A percentile compares a stretch with the other conserved stretches of the same genome.
Evolutionary conservation across 2,329 filamentous ascomycete species (phyloP).

Genomic region (Metarhizium humberi): DNA sequence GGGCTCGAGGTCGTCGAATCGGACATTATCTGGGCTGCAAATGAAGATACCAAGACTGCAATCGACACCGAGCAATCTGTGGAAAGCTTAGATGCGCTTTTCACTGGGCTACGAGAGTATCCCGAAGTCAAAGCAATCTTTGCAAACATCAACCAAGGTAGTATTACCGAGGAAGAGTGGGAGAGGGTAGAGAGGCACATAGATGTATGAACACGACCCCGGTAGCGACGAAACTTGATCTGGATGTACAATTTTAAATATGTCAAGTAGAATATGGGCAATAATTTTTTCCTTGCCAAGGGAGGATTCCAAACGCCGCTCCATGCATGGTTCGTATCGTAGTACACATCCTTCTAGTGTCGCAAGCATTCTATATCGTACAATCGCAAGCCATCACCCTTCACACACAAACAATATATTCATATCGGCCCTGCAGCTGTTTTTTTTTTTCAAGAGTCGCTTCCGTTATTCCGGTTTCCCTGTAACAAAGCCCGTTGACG

Average conservation of each 20-base stretch:
- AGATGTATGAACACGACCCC: constrained; percentile 28
- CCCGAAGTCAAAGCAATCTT: constrained; percentile 72
- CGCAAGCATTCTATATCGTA: constrained; percentile 3
- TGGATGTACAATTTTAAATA: background rate
- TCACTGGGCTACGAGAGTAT: constrained; percentile 54
- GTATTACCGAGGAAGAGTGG: constrained; percentile 44
- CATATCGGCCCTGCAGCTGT: too few relatives aligned
- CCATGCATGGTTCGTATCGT: background rate
- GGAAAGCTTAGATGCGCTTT: constrained; percentile 48
- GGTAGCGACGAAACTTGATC: background rate
- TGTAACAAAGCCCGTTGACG: constrained; percentile 14
- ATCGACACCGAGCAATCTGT: constrained; percentile 49
- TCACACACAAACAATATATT: background rate
- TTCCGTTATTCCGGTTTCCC: constrained; percentile 16
- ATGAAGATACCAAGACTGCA: constrained; percentile 64
- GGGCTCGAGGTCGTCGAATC: constrained; percentile 60
- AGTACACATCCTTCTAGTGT: background rate
- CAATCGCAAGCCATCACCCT: background rate
- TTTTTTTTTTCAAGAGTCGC: constrained; percentile 9
- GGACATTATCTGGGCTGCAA: constrained; percentile 79
- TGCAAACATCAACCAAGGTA: constrained; percentile 52
- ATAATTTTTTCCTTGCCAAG: background rate
- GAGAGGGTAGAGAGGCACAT: constrained; percentile 41
- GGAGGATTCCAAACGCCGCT: background rate
- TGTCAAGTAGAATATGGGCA: background rate